Base-by-base conservation (phyloP, 2,329 filamentous ascomycete species). In the Aspergillaceae sp. region DNA sequence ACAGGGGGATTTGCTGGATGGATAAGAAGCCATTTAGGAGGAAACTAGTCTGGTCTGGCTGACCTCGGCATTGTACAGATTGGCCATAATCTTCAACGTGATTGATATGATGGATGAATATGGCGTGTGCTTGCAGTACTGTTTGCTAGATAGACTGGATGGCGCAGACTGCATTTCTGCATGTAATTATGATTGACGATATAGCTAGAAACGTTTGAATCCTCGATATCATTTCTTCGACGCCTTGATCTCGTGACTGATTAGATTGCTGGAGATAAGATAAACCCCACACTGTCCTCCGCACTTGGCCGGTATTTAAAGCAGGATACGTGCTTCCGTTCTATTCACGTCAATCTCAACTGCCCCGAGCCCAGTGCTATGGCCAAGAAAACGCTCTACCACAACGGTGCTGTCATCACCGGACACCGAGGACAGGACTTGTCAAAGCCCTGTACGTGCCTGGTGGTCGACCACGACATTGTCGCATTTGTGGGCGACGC, bases 401-500 rank as follows among this genome's bases (percentile, higher is more conserved):
- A 37, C 29, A 56, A 53, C 41, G 51, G 30, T 33, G 27, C 40
- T 27, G 41, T 56, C 19, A 27, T 50, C 45, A 46, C 48, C 29
- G 43, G 38, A 9, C n/a, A 19, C 29, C 33, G 27, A 8, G 10
- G 6, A 4, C 10, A 37, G 19, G 34, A 44, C 8, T 7, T 41
- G 9, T 37, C 47, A 10, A 26, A 40, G 4, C 11, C 44, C 29
- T 36, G 35, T 38, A 45, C 48, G 10, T 51, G 47, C 42, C 61
- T 74, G 54, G 53, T 72, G 5, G 54, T 73, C 19, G 53, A 67
- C 2, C 56, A 66, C 44, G 70, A 68, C 45, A 62, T 55, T 33
- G 70, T 74, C 42, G 52, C 49, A 11, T 66, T 69, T 51, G 58
- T 74, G 10, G 72, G 72, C 19, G 57, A 63, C 2, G 37, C 62